Conservation (phyloP, 768 basidiomycete species). For the Phaffia tasmanica region DNA sequence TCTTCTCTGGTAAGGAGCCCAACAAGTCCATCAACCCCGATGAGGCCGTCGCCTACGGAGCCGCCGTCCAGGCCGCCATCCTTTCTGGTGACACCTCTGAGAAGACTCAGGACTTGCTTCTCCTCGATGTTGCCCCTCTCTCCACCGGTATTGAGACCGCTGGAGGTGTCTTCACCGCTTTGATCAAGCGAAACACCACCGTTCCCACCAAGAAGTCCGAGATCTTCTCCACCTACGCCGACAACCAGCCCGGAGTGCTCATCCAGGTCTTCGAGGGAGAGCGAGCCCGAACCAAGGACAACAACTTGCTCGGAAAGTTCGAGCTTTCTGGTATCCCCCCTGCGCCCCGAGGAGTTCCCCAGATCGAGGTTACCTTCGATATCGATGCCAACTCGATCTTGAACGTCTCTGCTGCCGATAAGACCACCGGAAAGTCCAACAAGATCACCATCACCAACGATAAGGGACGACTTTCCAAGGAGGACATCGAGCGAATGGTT, state of each 20-base stretch:
- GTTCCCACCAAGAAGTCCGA: conserved; percentile 38
- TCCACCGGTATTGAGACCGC: conserved; percentile 96
- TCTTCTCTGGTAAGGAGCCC: conserved; percentile 97
- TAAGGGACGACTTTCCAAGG: conserved; percentile 72
- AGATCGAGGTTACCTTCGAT: conserved; percentile 46
- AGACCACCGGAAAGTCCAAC: conserved; percentile 46
- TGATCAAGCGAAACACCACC: conserved; percentile 46
- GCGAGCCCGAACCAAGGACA: conserved; percentile 96
- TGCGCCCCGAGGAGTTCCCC: conserved; percentile 43
- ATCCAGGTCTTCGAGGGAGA: conserved; percentile 64
- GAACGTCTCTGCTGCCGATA: conserved; percentile 41
- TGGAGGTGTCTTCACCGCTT: conserved; percentile 96
- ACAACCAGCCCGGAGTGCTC: conserved; percentile 40
- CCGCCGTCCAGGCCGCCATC: conserved; percentile 25
- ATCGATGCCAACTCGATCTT: conserved; percentile 62
- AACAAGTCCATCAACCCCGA: conserved; percentile 73
- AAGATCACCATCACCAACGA: conserved; percentile 93
- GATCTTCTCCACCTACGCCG: conserved; percentile 40
- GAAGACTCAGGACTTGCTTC: conserved; percentile 25
- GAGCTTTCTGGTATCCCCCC: conserved; percentile 45
- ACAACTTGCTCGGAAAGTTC: conserved; percentile 96
- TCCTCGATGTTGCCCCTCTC: conserved; percentile 36
- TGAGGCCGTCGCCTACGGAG: conserved; percentile 94
- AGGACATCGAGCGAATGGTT: conserved; percentile 52
- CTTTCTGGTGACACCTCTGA: conserved; percentile 24